A percentile compares a stretch with the other conserved stretches of the same genome.
Evolutionary conservation across 495 filamentous ascomycete species (phyloP).

Genomic region (Mycothermus thermophilus): DNA sequence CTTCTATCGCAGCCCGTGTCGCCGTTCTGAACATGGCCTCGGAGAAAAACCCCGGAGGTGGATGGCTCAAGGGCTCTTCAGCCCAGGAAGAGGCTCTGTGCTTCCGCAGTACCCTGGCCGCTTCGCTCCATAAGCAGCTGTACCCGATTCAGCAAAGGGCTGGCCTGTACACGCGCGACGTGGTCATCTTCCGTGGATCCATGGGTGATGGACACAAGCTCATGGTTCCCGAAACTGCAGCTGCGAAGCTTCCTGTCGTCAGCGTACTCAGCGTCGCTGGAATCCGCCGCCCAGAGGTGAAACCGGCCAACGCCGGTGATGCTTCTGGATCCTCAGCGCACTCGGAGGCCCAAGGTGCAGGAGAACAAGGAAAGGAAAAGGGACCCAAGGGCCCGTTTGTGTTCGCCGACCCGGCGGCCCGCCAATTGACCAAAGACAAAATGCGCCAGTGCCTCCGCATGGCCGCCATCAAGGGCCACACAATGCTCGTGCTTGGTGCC

Average conservation of each 20-base stretch:
- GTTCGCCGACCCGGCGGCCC: conserved; percentile 21
- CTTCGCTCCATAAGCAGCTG: conserved; percentile 31
- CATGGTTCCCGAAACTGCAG: conserved; percentile 14
- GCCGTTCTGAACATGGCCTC: conserved; percentile 51
- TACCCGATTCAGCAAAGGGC: conserved; percentile 37
- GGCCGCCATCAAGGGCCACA: conserved; percentile 37
- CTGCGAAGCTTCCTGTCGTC: conserved; percentile 30
- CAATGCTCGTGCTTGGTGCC: conserved; percentile 46
- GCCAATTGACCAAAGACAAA: conserved; percentile 40
- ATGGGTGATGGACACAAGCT: conserved; percentile 26
- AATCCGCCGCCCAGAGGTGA: conserved; percentile 21
- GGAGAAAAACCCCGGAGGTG: conserved; percentile 36
- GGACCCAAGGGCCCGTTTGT: conserved; percentile 3
- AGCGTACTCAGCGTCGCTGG: conserved; percentile 47
- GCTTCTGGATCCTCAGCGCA: background rate
- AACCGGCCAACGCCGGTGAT: conserved; percentile 5
- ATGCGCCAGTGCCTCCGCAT: conserved; percentile 45
- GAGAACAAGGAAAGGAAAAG: background rate
- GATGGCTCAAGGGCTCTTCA: conserved; percentile 38
- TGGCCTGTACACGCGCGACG: conserved; percentile 43
- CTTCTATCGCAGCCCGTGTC: conserved; percentile 20
- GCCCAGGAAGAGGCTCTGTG: conserved; percentile 58
- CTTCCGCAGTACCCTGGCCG: conserved; percentile 44
- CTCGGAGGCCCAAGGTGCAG: background rate
- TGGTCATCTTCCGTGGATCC: conserved; percentile 40